A percentile compares a stretch with the other conserved stretches of the same genome.
phyloP scores from a whole-genome alignment of 306 rosid species.

The Calophaca sinica region DNA sequence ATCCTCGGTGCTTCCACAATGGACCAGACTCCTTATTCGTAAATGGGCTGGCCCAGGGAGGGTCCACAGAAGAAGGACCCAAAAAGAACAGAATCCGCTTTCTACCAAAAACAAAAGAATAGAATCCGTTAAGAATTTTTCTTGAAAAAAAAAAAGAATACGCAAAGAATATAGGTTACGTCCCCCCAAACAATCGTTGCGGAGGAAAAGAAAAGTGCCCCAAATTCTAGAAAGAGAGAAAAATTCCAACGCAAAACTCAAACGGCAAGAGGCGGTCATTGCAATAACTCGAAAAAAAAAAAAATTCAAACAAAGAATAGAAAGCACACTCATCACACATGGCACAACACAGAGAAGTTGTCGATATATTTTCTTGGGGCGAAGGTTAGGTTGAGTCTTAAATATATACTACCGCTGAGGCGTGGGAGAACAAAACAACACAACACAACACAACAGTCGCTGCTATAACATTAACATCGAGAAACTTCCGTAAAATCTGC shows the following conservation, averaged over 20 bases:
- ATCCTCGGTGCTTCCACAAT: no score
- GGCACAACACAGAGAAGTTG: not conserved
- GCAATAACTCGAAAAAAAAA: not conserved
- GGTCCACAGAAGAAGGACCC: conserved; percentile 31
- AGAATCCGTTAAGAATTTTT: not conserved
- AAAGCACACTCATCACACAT: not conserved
- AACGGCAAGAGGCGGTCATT: conserved; percentile 55
- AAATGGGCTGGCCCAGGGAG: conserved; percentile 33
- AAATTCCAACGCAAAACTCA: conserved; percentile 11
- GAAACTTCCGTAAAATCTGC: not conserved
- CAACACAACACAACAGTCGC: conserved; percentile 11
- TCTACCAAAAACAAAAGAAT: no score
- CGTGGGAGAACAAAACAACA: conserved; percentile 1
- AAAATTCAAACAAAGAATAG: not conserved
- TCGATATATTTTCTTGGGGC: conserved; percentile 34
- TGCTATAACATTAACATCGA: not conserved
- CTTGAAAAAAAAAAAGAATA: not conserved
- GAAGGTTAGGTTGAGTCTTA: conserved; percentile 20
- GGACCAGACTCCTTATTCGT: not conserved
- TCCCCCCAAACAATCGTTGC: not conserved
- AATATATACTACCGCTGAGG: no score
- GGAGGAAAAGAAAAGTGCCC: not conserved
- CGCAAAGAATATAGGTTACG: not conserved
- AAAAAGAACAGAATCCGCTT: not conserved
- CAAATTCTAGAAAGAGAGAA: conserved; percentile 34